Evolutionary conservation across 176 grass and related monocot genomes (phyloP).

Genomic region (Oryza meridionalis): DNA sequence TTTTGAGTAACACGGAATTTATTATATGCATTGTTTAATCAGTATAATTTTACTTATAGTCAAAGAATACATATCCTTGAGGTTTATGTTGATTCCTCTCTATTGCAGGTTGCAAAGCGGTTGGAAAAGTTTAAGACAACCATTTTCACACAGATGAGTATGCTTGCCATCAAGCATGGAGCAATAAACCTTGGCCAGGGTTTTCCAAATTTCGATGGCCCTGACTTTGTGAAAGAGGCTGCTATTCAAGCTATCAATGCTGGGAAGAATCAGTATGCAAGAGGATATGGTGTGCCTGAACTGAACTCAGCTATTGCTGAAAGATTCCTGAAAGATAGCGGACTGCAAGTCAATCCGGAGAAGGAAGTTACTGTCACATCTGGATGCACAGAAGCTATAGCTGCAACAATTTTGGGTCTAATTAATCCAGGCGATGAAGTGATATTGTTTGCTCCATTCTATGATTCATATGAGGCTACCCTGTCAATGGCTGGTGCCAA

Average conservation of each 20-base stretch:
- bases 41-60: constrained; percentile 1
- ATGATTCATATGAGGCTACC: constrained; percentile 88
- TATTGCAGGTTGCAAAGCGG: constrained; percentile 78
- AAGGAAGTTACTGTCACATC: constrained; percentile 97
- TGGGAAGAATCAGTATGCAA: constrained; percentile 95
- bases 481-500: constrained; percentile 91
- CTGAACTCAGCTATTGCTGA: constrained; percentile 70
- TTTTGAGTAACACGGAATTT: background rate
- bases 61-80: background rate
- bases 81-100: constrained; percentile 27
- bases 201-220: constrained; percentile 97
- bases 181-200: constrained; percentile 98
- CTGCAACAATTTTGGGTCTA: constrained; percentile 87
- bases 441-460: constrained; percentile 94
- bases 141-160: constrained; percentile 99
- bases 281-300: constrained; percentile 83
- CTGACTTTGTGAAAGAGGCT: constrained; percentile 88
- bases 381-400: constrained; percentile 98
- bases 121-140: constrained; percentile 98
- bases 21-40: background rate
- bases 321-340: constrained; percentile 82
- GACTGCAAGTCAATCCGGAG: constrained; percentile 70
- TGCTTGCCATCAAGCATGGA: constrained; percentile 89
- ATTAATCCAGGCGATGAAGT: constrained; percentile 96
- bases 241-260: constrained; percentile 88